Percentiles rank a stretch among this genome's conserved stretches.
These are phyloP conservation scores for Eudorina sp. DNA, from an alignment of 139 green algal species.

Conservation along the genomic window DNA sequence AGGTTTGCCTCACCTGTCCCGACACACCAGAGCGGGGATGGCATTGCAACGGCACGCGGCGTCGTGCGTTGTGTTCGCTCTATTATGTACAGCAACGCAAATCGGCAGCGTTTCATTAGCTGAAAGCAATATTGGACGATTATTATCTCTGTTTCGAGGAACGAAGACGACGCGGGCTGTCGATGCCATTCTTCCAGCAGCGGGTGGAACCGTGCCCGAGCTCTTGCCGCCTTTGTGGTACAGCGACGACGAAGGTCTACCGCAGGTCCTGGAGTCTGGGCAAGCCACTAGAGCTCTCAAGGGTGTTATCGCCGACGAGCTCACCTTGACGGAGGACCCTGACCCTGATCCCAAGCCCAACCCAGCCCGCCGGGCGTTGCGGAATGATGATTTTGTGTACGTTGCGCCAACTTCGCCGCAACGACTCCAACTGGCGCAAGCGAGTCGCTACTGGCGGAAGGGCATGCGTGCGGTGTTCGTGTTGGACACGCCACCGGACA, in stretches of 20 bases:
- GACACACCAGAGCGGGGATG: no score
- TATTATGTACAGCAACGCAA: no score
- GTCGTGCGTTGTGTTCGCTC: neutral
- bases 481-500: neutral
- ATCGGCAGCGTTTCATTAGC: no score
- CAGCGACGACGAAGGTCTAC: neutral
- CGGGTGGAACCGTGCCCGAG: neutral
- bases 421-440: neutral
- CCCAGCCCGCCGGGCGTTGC: neutral
- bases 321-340: neutral
- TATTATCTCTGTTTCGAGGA: neutral
- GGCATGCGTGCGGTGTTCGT: slow-evolving; percentile 46
- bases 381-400: slow-evolving; percentile 38
- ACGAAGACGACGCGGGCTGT: neutral
- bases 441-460: slow-evolving; percentile 42
- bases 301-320: neutral
- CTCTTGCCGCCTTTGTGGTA: slow-evolving; percentile 4
- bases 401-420: neutral
- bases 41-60: neutral
- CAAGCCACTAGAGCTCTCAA: neutral
- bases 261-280: neutral
- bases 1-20: no score
- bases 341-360: slow-evolving; percentile 29
- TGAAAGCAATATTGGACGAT: neutral
- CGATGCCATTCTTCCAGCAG: neutral